Evolutionary conservation across 2,329 filamentous ascomycete genomes (phyloP).

Genomic region (Amylocarpus encephaloides): DNA sequence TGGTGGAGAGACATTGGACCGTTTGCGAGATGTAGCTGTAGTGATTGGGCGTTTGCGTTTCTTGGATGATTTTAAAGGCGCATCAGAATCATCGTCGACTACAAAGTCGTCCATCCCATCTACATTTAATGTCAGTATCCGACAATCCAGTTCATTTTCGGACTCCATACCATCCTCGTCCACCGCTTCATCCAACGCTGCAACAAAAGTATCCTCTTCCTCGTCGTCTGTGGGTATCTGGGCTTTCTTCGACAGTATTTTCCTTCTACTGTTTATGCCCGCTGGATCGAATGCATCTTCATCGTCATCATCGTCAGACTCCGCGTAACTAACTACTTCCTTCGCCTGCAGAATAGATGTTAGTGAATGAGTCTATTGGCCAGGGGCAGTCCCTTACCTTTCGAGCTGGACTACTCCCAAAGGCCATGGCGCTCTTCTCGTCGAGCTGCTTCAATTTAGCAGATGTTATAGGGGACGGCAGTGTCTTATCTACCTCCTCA

Average conservation of each 20-base stretch:
- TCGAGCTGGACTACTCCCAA: conserved; percentile 67
- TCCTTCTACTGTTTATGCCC: conserved; percentile 34
- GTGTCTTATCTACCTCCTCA: conserved; percentile 47
- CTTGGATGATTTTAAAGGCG: conserved; percentile 47
- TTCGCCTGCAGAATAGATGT: conserved; percentile 40
- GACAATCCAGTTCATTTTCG: not conserved
- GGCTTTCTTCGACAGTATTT: conserved; percentile 41
- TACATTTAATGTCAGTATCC: conserved; percentile 21
- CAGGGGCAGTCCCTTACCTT: conserved; percentile 48
- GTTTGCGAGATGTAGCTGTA: conserved; percentile 54
- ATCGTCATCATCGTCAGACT: conserved; percentile 69
- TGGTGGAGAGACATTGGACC: conserved; percentile 49
- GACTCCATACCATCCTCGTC: conserved; percentile 49
- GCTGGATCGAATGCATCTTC: conserved; percentile 47
- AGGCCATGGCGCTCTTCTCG: conserved; percentile 34
- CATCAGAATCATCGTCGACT: conserved; percentile 75
- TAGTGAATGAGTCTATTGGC: not conserved
- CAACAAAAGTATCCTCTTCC: conserved; percentile 62
- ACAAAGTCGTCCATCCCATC: conserved; percentile 82
- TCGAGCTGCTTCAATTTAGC: conserved; percentile 36
- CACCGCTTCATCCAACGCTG: conserved; percentile 51
- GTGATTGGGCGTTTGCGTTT: conserved; percentile 59
- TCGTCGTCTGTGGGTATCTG: conserved; percentile 60
- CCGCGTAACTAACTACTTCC: conserved; percentile 71
- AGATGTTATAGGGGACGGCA: conserved; percentile 40